Evolutionary conservation across 2,329 filamentous ascomycete species (phyloP).

Genomic region (Penicillium sclerotigenum): DNA sequence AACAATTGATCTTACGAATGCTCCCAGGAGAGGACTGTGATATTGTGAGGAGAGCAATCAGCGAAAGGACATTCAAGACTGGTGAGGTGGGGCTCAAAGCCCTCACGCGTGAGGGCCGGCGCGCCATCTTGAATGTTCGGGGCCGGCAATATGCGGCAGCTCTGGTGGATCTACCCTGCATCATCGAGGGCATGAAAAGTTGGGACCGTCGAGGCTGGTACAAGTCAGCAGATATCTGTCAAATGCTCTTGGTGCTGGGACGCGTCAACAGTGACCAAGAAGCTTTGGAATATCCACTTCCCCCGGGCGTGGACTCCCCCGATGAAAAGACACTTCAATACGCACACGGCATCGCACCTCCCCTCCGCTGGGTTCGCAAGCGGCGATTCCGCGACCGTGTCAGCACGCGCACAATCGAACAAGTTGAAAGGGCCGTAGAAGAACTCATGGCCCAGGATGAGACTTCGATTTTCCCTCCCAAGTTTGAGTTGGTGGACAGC

Average conservation of each 20-base stretch:
- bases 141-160: slow-evolving; percentile 71
- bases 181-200: slow-evolving; percentile 88
- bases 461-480: slow-evolving; percentile 54
- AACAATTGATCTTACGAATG: slow-evolving; percentile 88
- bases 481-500: slow-evolving; percentile 62
- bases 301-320: slow-evolving; percentile 61
- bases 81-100: slow-evolving; percentile 78
- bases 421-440: slow-evolving; percentile 76
- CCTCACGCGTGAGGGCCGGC: slow-evolving; percentile 64
- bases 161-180: slow-evolving; percentile 79
- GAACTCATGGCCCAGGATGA: slow-evolving; percentile 69
- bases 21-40: slow-evolving; percentile 80
- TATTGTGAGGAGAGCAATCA: slow-evolving; percentile 71
- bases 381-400: slow-evolving; percentile 80
- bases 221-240: slow-evolving; percentile 83
- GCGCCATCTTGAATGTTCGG: slow-evolving; percentile 69
- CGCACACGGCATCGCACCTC: slow-evolving; percentile 82
- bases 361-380: slow-evolving; percentile 80
- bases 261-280: slow-evolving; percentile 64
- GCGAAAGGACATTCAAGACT: slow-evolving; percentile 69
- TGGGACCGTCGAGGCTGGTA: slow-evolving; percentile 87
- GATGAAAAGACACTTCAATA: slow-evolving; percentile 65
- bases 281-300: slow-evolving; percentile 64
- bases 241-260: slow-evolving; percentile 80
- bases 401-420: slow-evolving; percentile 77